Evolutionary conservation across 2,329 filamentous ascomycete genomes (phyloP).

Genomic region (Phialophora macrospora): DNA sequence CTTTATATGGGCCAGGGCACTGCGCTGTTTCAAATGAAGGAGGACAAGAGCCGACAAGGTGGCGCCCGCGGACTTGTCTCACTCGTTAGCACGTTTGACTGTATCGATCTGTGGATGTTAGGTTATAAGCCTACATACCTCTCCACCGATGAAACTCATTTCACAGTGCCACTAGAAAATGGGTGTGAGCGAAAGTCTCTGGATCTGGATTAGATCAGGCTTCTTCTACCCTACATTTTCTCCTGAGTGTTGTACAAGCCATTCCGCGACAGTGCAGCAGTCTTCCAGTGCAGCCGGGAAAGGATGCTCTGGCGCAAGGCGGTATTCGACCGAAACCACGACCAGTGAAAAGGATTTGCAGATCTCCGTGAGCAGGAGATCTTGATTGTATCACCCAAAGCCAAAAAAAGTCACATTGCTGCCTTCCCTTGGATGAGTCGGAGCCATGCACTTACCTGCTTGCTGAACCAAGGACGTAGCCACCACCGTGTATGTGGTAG

Average conservation of each 20-base stretch:
- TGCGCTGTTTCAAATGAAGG: not conserved
- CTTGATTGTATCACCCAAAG: not conserved
- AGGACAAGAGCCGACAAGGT: not conserved
- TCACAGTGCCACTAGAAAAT: not conserved
- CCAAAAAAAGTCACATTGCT: not conserved
- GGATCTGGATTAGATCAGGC: not conserved
- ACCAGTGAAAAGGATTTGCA: not conserved
- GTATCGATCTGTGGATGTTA: not conserved
- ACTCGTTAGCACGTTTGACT: not conserved
- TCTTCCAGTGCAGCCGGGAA: slow-evolving; percentile 8
- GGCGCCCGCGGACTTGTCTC: slow-evolving; percentile 9
- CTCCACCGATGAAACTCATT: slow-evolving; percentile 12
- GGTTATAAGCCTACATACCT: not conserved
- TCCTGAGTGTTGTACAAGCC: not conserved
- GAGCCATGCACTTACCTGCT: not conserved
- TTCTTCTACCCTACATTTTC: not conserved
- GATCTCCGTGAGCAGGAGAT: not conserved
- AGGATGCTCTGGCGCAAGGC: slow-evolving; percentile 15
- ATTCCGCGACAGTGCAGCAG: slow-evolving; percentile 7
- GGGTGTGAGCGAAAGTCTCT: not conserved
- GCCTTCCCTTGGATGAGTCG: not conserved
- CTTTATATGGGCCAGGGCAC: not conserved
- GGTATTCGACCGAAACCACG: slow-evolving; percentile 16
- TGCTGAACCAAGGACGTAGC: not conserved
- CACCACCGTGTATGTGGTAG: not conserved